Conservation (phyloP, 1,284 basidiomycete species). For the Austroboletus olivaceoglutinosus region DNA sequence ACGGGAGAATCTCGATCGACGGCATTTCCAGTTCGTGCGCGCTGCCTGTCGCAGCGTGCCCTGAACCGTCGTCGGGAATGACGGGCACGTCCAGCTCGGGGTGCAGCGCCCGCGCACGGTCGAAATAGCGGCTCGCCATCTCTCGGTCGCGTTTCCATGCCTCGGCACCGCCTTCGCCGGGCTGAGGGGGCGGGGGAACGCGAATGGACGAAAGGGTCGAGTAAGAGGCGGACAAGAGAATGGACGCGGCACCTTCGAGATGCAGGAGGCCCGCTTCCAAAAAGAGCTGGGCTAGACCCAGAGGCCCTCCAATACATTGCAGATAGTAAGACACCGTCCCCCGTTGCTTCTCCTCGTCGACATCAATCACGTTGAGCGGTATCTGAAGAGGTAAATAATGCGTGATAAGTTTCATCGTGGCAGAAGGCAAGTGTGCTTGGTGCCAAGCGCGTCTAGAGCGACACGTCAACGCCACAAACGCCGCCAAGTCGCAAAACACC, state of each 20-base stretch:
- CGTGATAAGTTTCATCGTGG: constrained; percentile 70
- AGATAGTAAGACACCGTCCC: constrained; percentile 61
- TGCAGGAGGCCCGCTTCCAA: constrained; percentile 72
- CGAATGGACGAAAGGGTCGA: constrained; percentile 73
- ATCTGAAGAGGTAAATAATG: constrained; percentile 62
- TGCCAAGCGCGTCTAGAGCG: constrained; percentile 72
- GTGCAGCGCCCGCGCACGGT: constrained; percentile 57
- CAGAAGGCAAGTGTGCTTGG: constrained; percentile 66
- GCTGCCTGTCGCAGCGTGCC: constrained; percentile 15
- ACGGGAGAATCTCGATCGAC: constrained; percentile 46
- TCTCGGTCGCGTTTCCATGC: constrained; percentile 71
- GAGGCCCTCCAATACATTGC: constrained; percentile 58
- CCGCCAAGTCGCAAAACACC: constrained; percentile 29
- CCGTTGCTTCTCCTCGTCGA: constrained; percentile 38
- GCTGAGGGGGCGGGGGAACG: constrained; percentile 47
- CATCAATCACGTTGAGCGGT: constrained; percentile 37
- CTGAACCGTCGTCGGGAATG: constrained; percentile 51
- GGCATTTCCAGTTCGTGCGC: constrained; percentile 60
- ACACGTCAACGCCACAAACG: neutral
- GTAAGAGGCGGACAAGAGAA: constrained; percentile 64
- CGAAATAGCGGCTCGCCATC: constrained; percentile 65
- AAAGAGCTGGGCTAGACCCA: constrained; percentile 67
- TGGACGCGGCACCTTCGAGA: constrained; percentile 68
- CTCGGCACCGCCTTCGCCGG: constrained; percentile 53
- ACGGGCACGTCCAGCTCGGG: constrained; percentile 65